These are phyloP conservation scores for Fusarium tupiense DNA, from an alignment of 2,329 filamentous ascomycete species.

Conservation along the genomic window DNA sequence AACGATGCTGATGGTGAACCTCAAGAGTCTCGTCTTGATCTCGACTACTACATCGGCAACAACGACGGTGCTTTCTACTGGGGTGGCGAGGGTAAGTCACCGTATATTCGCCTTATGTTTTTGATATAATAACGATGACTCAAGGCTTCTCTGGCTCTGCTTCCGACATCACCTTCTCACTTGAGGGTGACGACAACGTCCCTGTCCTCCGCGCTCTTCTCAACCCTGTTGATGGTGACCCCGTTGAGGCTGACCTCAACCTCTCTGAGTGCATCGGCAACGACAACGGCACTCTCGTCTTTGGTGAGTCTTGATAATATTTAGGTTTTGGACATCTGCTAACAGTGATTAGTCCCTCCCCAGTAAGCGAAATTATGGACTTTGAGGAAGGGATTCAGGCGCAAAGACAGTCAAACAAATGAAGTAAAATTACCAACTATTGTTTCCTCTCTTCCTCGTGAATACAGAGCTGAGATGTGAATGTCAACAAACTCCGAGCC, in stretches of 20 bases:
- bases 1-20: slow-evolving; percentile 53
- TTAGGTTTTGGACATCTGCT: not conserved
- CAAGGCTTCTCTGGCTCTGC: slow-evolving; percentile 58
- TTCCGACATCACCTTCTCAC: slow-evolving; percentile 55
- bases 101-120: accelerated
- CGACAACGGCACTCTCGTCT: slow-evolving; percentile 53
- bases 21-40: slow-evolving; percentile 57
- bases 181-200: slow-evolving; percentile 61
- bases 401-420: not conserved
- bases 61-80: slow-evolving; percentile 59
- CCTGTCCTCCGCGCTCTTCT: slow-evolving; percentile 65
- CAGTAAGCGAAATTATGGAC: not conserved
- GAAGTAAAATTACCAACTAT: not conserved
- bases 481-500: not conserved
- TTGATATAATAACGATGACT: not conserved
- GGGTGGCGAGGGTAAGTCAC: slow-evolving; percentile 48
- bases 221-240: slow-evolving; percentile 54
- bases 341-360: not conserved
- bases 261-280: slow-evolving; percentile 65
- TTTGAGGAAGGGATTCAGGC: too few species aligned
- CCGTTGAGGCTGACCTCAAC: slow-evolving; percentile 59
- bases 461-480: not conserved
- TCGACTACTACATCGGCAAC: slow-evolving; percentile 63
- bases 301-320: not conserved
- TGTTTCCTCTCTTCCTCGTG: accelerated